A percentile compares a stretch with the other conserved stretches of the same genome.
Evolutionary conservation across 2,329 filamentous ascomycete genomes (phyloP).

Genomic region (Beauveria caledonica): DNA sequence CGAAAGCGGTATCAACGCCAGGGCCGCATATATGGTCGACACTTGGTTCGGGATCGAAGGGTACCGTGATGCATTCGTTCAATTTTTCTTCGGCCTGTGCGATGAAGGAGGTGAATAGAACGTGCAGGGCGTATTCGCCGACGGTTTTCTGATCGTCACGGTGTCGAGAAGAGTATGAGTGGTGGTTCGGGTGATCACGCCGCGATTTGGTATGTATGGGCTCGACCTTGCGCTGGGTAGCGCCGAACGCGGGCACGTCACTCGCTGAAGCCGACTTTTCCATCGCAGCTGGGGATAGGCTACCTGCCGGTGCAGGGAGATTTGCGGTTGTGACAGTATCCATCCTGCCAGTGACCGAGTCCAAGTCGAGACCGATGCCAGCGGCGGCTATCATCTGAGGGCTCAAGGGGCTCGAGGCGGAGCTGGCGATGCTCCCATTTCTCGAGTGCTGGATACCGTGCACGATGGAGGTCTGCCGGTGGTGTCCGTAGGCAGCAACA

Average conservation of each 20-base stretch:
- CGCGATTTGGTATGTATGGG: slow-evolving; percentile 59
- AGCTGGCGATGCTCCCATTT: slow-evolving; percentile 79
- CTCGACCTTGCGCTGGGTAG: slow-evolving; percentile 46
- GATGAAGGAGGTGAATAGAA: slow-evolving; percentile 96
- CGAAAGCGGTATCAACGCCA: slow-evolving; percentile 79
- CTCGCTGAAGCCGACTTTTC: slow-evolving; percentile 40
- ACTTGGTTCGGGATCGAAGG: slow-evolving; percentile 71
- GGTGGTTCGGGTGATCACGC: slow-evolving; percentile 65
- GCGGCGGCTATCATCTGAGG: slow-evolving; percentile 74
- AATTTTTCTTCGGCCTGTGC: slow-evolving; percentile 95
- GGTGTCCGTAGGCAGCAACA: slow-evolving; percentile 64
- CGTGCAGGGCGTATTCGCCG: slow-evolving; percentile 95
- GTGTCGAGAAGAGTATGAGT: slow-evolving; percentile 66
- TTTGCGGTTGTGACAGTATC: slow-evolving; percentile 40
- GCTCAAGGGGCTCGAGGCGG: slow-evolving; percentile 75
- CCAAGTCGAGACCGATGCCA: slow-evolving; percentile 47
- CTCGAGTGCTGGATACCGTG: slow-evolving; percentile 90
- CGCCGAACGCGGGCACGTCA: slow-evolving; percentile 35
- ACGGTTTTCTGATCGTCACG: slow-evolving; percentile 80
- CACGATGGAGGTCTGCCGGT: slow-evolving; percentile 93
- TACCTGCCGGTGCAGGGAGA: slow-evolving; percentile 25
- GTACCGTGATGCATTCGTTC: slow-evolving; percentile 72
- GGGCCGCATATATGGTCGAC: slow-evolving; percentile 88
- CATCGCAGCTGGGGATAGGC: slow-evolving; percentile 16
- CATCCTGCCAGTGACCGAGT: slow-evolving; percentile 34